Evolutionary conservation across 352 stramenopile species (phyloP).

Genomic region (Peronospora farinosa): DNA sequence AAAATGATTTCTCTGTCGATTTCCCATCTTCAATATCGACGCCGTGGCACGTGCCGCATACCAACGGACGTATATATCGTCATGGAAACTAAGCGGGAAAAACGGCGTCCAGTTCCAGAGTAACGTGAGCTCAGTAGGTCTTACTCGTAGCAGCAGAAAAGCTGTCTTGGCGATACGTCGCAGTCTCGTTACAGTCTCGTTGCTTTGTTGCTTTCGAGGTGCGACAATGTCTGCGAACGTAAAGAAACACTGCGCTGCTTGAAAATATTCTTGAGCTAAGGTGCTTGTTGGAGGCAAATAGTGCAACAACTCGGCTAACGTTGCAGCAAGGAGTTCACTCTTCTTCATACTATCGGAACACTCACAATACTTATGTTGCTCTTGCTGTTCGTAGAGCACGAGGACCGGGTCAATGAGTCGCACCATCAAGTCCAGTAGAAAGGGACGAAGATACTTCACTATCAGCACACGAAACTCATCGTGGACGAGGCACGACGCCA

Average conservation of each 20-base stretch:
- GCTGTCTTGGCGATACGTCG: slow-evolving; percentile 52
- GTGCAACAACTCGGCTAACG: slow-evolving; percentile 48
- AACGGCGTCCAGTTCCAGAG: slow-evolving; percentile 82
- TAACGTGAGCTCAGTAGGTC: slow-evolving; percentile 44
- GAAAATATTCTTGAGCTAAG: slow-evolving; percentile 58
- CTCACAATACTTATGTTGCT: slow-evolving; percentile 8
- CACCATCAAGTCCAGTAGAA: slow-evolving; percentile 61
- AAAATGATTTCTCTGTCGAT: slow-evolving; percentile 57
- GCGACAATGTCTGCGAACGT: slow-evolving; percentile 48
- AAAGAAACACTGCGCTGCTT: slow-evolving; percentile 70
- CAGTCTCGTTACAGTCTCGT: slow-evolving; percentile 34
- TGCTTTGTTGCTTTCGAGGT: slow-evolving; percentile 33
- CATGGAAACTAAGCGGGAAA: slow-evolving; percentile 74
- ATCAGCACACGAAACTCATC: slow-evolving; percentile 39
- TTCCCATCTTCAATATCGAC: slow-evolving; percentile 62
- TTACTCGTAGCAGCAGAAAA: slow-evolving; percentile 44
- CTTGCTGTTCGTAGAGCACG: slow-evolving; percentile 35
- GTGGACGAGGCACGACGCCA: slow-evolving; percentile 51
- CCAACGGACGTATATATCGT: slow-evolving; percentile 51
- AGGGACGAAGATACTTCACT: slow-evolving; percentile 60
- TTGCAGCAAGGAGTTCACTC: slow-evolving; percentile 44
- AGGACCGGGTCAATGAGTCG: slow-evolving; percentile 50
- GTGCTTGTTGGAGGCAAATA: slow-evolving; percentile 50
- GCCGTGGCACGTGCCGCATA: slow-evolving; percentile 55
- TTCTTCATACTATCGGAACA: slow-evolving; percentile 48